These are phyloP conservation scores for Paecilomyces formosus DNA, from an alignment of 2,329 filamentous ascomycete genomes.

Conservation along the genomic window DNA sequence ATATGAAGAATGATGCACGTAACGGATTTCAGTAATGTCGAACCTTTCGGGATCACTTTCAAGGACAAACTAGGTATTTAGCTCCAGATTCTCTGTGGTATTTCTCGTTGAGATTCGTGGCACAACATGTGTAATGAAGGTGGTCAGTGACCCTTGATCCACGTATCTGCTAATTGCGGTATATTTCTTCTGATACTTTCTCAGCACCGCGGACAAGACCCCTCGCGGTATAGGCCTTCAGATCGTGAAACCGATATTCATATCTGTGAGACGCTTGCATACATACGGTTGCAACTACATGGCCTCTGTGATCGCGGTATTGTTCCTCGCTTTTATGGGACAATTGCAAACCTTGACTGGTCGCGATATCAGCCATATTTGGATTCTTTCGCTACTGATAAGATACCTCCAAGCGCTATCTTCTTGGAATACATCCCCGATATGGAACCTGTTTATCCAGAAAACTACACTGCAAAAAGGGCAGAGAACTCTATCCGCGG, in stretches of 20 bases:
- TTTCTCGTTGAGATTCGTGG: constrained; percentile 8
- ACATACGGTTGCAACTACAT: not conserved
- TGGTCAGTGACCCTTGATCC: constrained; percentile 6
- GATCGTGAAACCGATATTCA: not conserved
- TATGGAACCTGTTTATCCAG: constrained; percentile 12
- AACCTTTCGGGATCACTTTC: constrained; percentile 6
- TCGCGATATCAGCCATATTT: not conserved
- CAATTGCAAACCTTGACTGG: not conserved
- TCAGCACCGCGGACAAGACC: constrained; percentile 5
- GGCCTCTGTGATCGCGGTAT: not conserved
- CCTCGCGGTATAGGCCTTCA: not conserved
- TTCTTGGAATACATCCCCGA: constrained; percentile 19
- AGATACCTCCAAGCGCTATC: constrained; percentile 13
- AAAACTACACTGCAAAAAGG: constrained; percentile 12
- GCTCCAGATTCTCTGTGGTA: constrained; percentile 5
- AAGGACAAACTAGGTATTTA: constrained; percentile 4
- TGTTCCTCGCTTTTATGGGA: not conserved
- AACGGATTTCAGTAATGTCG: not conserved
- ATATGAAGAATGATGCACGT: no score
- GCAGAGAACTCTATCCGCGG: constrained; percentile 12
- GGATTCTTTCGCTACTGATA: constrained; percentile 7
- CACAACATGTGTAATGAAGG: constrained; percentile 12
- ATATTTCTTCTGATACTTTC: not conserved
- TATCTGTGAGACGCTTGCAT: not conserved
- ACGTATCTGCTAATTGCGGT: not conserved